Conservation (phyloP, 2,329 filamentous ascomycete genomes). For the Xylariaceae sp. region DNA sequence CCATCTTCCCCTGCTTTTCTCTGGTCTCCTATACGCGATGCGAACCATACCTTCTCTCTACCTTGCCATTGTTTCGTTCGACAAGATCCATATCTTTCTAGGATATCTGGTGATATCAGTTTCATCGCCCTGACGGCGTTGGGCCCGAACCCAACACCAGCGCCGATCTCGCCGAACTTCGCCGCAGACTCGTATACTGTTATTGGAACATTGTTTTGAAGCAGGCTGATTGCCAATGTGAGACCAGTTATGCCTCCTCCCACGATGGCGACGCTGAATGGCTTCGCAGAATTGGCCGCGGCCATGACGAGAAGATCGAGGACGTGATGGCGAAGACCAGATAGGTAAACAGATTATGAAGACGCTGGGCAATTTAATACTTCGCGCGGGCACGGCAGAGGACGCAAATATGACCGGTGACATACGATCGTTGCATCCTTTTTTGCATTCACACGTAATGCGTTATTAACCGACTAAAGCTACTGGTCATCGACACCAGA, state of each 20-base stretch:
- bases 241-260: conserved; percentile 40
- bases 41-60: conserved; percentile 24
- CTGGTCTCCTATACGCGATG: conserved; percentile 20
- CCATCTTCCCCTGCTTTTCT: conserved; percentile 18
- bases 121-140: conserved; percentile 33
- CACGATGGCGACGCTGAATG: conserved; percentile 34
- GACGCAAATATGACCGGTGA: too few species aligned
- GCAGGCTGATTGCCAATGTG: conserved; percentile 32
- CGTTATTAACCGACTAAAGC: too few species aligned
- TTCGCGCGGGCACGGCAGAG: too few species aligned
- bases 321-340: too few species aligned
- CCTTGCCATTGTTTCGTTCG: conserved; percentile 24
- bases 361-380: too few species aligned
- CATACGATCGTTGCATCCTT: too few species aligned
- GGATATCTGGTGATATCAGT: conserved; percentile 26
- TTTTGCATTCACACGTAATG: too few species aligned
- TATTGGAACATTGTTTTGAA: conserved; percentile 27
- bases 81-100: conserved; percentile 27
- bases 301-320: background rate
- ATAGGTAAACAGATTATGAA: too few species aligned
- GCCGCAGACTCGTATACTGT: conserved; percentile 35
- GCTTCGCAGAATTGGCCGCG: conserved; percentile 4
- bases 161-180: conserved; percentile 34
- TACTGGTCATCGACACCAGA: too few species aligned
- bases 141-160: conserved; percentile 34